phyloP scores from a whole-genome alignment of 768 basidiomycete species.

The Tremella fuciformis region DNA sequence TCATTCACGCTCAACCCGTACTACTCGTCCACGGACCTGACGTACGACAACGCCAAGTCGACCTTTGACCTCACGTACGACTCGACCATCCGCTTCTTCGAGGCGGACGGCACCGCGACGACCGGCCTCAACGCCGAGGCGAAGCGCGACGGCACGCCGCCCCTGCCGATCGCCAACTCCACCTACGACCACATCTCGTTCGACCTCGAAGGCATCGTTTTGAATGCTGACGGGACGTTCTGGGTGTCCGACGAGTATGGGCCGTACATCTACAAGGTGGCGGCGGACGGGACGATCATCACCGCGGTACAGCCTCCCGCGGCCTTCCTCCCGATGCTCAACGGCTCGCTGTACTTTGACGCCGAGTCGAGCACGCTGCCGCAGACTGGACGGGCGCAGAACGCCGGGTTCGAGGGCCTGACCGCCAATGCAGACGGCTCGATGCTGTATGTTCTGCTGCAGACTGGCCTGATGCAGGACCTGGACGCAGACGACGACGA shows the following conservation, averaged over 20 bases:
- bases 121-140: conserved; percentile 61
- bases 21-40: conserved; percentile 54
- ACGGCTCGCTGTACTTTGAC: conserved; percentile 60
- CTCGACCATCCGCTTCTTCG: conserved; percentile 58
- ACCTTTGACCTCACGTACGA: conserved; percentile 60
- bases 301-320: conserved; percentile 62
- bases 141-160: conserved; percentile 57
- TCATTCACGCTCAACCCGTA: conserved; percentile 63
- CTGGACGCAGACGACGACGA: conserved; percentile 57
- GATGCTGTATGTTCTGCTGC: conserved; percentile 63
- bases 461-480: conserved; percentile 65
- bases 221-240: conserved; percentile 62
- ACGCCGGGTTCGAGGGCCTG: conserved; percentile 65
- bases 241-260: conserved; percentile 72
- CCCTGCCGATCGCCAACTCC: conserved; percentile 55
- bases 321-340: conserved; percentile 58
- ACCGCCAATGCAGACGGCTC: conserved; percentile 57
- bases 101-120: conserved; percentile 54
- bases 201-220: conserved; percentile 63
- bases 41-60: conserved; percentile 58
- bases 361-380: conserved; percentile 54
- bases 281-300: conserved; percentile 57
- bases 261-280: conserved; percentile 63
- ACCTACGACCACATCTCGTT: conserved; percentile 57
- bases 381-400: conserved; percentile 59